phyloP scores from a whole-genome alignment of 169 alveolate genomes.

The Cryptosporidium canis region DNA sequence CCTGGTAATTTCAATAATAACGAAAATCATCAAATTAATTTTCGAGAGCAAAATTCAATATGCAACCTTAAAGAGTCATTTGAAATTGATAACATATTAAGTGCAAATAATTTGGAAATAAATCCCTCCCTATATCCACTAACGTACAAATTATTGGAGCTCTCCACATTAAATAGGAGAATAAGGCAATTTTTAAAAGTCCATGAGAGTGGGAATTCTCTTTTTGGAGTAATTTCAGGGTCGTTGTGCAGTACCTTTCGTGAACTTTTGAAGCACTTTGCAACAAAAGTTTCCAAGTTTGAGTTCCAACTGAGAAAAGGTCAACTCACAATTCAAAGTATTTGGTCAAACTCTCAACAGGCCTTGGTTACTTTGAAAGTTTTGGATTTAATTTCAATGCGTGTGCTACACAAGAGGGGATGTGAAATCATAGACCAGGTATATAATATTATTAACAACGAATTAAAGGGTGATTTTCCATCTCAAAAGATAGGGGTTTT shows the following conservation, averaged over 20 bases:
- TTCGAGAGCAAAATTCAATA: neutral
- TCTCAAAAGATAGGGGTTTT: slow-evolving; percentile 6
- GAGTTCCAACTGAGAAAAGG: slow-evolving; percentile 54
- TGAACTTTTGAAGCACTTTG: slow-evolving; percentile 50
- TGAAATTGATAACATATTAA: neutral
- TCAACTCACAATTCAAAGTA: slow-evolving; percentile 19
- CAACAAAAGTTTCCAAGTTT: slow-evolving; percentile 1
- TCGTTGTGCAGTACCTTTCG: slow-evolving; percentile 39
- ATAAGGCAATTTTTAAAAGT: slow-evolving; percentile 19
- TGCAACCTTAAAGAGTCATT: neutral
- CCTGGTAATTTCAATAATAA: neutral
- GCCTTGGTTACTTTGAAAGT: slow-evolving; percentile 43
- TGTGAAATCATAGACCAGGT: slow-evolving; percentile 24
- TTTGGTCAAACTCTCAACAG: slow-evolving; percentile 43
- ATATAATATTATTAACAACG: neutral
- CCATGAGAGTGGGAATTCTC: slow-evolving; percentile 6
- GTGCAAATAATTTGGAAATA: neutral
- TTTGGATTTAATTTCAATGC: slow-evolving; percentile 37
- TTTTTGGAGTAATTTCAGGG: slow-evolving; percentile 33
- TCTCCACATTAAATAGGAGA: slow-evolving; percentile 38
- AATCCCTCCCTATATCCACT: slow-evolving; percentile 44
- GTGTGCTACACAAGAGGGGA: slow-evolving; percentile 7
- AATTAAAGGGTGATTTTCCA: slow-evolving; percentile 4
- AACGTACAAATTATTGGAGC: slow-evolving; percentile 18
- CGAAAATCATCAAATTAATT: neutral